Conservation (phyloP, 352 stramenopile species). For the Elongisporangium anandrum region DNA sequence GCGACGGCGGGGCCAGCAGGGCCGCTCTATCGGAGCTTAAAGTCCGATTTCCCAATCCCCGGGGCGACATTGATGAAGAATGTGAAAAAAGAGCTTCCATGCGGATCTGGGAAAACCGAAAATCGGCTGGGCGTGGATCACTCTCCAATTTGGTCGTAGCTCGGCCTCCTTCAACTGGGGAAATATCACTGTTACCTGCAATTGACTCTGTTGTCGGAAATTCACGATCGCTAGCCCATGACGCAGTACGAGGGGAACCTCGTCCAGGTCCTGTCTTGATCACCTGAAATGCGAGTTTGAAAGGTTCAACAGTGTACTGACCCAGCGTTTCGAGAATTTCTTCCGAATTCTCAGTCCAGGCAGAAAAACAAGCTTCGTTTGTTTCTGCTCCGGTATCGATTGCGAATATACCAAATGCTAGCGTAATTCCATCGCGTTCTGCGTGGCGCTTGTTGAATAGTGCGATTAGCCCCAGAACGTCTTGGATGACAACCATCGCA, state of each 20-base stretch:
- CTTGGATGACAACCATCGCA: constrained; percentile 20
- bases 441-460: constrained; percentile 58
- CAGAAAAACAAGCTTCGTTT: constrained; percentile 41
- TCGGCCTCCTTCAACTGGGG: neutral
- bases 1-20: constrained; percentile 14
- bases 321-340: constrained; percentile 10
- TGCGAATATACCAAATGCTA: constrained; percentile 57
- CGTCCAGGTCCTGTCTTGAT: constrained; percentile 13
- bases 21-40: constrained; percentile 10
- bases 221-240: neutral
- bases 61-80: constrained; percentile 4
- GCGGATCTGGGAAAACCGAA: constrained; percentile 69
- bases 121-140: constrained; percentile 56
- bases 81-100: constrained; percentile 72
- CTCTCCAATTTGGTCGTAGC: constrained; percentile 7
- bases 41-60: constrained; percentile 6
- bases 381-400: constrained; percentile 22
- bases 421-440: constrained; percentile 38
- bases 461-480: constrained; percentile 43
- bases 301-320: constrained; percentile 33
- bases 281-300: constrained; percentile 69
- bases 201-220: neutral
- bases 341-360: constrained; percentile 22
- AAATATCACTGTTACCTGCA: neutral
- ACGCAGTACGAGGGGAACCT: neutral